Conservation (phyloP, 495 filamentous ascomycete genomes). For the Annulohypoxylon bovei region DNA sequence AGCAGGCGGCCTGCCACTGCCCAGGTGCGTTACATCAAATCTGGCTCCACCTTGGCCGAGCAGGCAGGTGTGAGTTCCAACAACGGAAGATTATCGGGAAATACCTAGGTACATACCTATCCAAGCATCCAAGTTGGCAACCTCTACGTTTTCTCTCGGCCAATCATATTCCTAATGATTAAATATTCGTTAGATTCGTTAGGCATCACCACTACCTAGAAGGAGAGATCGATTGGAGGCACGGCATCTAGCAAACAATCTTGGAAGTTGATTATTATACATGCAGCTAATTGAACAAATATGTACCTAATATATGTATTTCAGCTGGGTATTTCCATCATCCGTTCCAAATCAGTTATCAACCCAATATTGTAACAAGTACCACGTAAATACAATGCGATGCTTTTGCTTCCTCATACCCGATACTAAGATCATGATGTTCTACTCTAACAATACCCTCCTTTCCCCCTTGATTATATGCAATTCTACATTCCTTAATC, state of each 20-base stretch:
- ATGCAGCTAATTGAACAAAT: background rate
- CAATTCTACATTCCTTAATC: slow-evolving; percentile 4
- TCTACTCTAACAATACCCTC: background rate
- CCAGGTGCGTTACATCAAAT: slow-evolving; percentile 2
- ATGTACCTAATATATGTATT: background rate
- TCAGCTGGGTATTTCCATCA: slow-evolving; percentile 12
- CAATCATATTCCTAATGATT: slow-evolving; percentile 17
- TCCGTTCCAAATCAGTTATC: background rate
- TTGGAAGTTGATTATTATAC: no score
- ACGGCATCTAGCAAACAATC: background rate
- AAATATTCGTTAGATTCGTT: background rate
- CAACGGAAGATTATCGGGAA: slow-evolving; percentile 29
- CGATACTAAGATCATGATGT: background rate
- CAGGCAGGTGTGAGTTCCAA: slow-evolving; percentile 1
- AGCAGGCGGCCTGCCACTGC: background rate
- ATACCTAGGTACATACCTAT: slow-evolving; percentile 13
- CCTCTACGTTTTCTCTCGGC: background rate
- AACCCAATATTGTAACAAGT: background rate
- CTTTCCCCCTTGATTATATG: background rate
- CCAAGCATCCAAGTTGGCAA: background rate
- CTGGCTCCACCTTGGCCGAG: background rate
- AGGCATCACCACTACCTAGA: background rate
- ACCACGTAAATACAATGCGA: slow-evolving; percentile 13
- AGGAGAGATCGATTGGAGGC: background rate
- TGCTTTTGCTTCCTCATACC: background rate